Conservation (phyloP, 208 protist species). For the Leishmania lainsoni region DNA sequence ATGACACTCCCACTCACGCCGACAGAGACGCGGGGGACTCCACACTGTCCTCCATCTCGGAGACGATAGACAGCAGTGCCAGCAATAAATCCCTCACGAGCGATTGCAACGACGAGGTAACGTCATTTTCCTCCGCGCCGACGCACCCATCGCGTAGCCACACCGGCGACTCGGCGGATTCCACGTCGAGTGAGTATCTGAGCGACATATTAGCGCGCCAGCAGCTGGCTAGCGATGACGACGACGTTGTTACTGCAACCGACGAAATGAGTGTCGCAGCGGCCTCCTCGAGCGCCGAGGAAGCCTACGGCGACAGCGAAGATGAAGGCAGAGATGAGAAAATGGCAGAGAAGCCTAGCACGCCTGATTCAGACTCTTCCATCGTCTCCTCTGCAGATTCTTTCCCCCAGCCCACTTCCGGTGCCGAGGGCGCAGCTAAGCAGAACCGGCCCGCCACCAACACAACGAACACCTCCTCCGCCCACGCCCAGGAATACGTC, state of each 20-base stretch:
- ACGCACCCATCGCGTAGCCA: neutral
- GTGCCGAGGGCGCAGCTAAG: neutral
- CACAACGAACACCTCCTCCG: neutral
- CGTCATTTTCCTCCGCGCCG: neutral
- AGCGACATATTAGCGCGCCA: neutral
- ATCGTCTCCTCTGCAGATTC: neutral
- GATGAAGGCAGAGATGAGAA: neutral
- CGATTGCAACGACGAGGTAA: neutral
- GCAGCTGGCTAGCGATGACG: neutral
- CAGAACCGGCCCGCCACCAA: neutral
- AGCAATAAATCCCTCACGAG: neutral
- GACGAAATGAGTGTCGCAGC: neutral
- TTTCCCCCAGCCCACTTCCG: neutral
- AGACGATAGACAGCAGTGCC: neutral
- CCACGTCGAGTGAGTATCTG: neutral
- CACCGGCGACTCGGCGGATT: neutral
- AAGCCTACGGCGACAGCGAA: neutral
- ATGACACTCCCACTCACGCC: neutral
- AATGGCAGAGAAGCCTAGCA: conserved; percentile 3
- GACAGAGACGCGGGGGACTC: neutral
- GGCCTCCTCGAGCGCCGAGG: neutral
- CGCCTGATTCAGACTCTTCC: neutral
- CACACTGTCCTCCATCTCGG: conserved; percentile 5
- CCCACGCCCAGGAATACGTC: neutral
- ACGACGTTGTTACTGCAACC: neutral